These are phyloP conservation scores for Cyathus striatus DNA, from an alignment of 768 basidiomycete genomes.

Conservation along the genomic window DNA sequence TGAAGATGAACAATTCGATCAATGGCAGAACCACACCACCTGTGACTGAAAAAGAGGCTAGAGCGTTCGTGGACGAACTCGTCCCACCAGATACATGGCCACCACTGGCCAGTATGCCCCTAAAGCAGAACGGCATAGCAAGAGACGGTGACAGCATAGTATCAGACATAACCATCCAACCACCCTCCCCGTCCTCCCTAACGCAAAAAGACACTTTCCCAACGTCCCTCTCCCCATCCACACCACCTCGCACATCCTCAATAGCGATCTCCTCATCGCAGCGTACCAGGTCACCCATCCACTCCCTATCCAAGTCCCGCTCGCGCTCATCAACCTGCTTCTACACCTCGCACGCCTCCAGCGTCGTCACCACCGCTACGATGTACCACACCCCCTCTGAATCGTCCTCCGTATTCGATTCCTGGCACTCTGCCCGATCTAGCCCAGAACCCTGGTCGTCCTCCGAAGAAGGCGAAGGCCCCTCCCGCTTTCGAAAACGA, in stretches of 20 bases:
- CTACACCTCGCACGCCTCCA: constrained; percentile 49
- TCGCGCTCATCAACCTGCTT: constrained; percentile 41
- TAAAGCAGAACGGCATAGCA: not conserved
- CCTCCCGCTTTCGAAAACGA: constrained; percentile 14
- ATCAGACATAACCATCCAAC: not conserved
- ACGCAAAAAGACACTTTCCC: constrained; percentile 26
- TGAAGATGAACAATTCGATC: constrained; percentile 44
- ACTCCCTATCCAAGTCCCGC: constrained; percentile 31
- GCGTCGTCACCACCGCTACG: too few species aligned
- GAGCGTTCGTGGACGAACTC: constrained; percentile 51
- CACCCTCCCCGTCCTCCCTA: constrained; percentile 9
- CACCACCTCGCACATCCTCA: constrained; percentile 8
- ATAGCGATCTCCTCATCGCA: constrained; percentile 4
- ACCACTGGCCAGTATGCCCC: constrained; percentile 1
- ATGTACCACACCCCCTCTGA: constrained; percentile 77
- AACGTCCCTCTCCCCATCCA: constrained; percentile 17
- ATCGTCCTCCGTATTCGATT: constrained; percentile 71
- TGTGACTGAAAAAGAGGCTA: constrained; percentile 30
- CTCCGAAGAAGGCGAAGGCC: constrained; percentile 14
- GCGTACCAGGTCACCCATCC: constrained; percentile 22
- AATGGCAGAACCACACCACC: too few species aligned
- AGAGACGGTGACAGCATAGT: not conserved
- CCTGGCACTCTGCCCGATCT: constrained; percentile 54
- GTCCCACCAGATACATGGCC: constrained; percentile 32
- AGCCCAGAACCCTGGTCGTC: constrained; percentile 41